Base-by-base conservation (phyloP, 2,329 filamentous ascomycete species). In the Cladosporium sp. region DNA sequence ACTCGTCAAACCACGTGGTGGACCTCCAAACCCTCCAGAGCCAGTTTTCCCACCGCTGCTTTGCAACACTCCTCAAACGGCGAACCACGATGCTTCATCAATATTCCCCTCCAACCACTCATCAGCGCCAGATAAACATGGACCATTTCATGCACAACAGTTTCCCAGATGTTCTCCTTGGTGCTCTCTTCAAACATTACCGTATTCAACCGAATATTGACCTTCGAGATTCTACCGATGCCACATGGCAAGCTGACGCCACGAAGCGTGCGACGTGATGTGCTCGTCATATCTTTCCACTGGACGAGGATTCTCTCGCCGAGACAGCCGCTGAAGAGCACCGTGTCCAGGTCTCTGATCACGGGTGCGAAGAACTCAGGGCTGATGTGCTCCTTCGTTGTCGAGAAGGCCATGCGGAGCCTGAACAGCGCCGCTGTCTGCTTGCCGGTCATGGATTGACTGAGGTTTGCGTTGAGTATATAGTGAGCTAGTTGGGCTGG, bases 111-210 rank as follows among this genome's bases (percentile, higher is more conserved):
- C 58, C 44, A 50, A 23, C n/a, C 29, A 6, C 40, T 35, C 40
- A 62, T 57, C 63, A 69, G 31, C 60, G 65, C 64, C 52, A 67
- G 60, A 44, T 67, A 69, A 5, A 67, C 68, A 60, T 69, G 68
- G 10, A 69, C 53, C 68, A 69, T 66, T 58, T 68, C 68, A 64
- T 70, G 69, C 35, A 68, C 65, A 64, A 70, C 64, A n/a, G 69
- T 69, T 1, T 44, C 58, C 58, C 58, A 61, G 6, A 50, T 50
- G 28, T 52, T 29, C 14, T 61, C 58, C 10, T 50, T 61, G 4
- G 18, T 10, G 5, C 14, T 28, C 18, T 4, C 18, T 10, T n/a
- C 12, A 5, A 61, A 33, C 44, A 61, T 61, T 10, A 18, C 28
- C n/a, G 1, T 50, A 5, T 50, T 52, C 28, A 61, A 6, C 0